phyloP scores from a whole-genome alignment of 2,329 filamentous ascomycete species.

The Cercospora sesami region DNA sequence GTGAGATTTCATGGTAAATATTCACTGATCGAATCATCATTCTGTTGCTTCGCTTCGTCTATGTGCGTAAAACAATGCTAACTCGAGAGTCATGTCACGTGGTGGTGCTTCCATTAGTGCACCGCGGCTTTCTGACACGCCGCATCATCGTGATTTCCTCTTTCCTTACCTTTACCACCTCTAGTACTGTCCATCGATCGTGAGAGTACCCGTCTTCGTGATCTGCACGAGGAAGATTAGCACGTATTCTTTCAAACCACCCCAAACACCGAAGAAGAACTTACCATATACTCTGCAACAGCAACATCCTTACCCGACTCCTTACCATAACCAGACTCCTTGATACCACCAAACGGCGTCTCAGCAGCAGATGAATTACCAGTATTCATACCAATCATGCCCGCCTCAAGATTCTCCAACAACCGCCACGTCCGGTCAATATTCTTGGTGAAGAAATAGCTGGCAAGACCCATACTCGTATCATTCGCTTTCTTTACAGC shows the following conservation, averaged over 20 bases:
- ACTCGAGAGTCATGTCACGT: not conserved
- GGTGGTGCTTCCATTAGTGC: not conserved
- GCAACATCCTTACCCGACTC: slow-evolving; percentile 67
- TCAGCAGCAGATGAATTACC: slow-evolving; percentile 66
- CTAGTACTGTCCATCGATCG: slow-evolving; percentile 58
- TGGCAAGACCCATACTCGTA: slow-evolving; percentile 64
- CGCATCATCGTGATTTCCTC: not conserved
- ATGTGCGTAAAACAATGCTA: not conserved
- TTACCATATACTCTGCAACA: slow-evolving; percentile 56
- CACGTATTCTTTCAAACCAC: not conserved
- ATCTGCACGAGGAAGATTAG: slow-evolving; percentile 37
- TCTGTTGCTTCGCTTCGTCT: not conserved
- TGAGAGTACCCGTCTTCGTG: slow-evolving; percentile 66
- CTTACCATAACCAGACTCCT: slow-evolving; percentile 68
- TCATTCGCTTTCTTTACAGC: slow-evolving; percentile 61
- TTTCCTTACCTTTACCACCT: not conserved
- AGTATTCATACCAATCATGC: slow-evolving; percentile 61
- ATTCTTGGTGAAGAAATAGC: slow-evolving; percentile 69
- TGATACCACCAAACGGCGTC: slow-evolving; percentile 67
- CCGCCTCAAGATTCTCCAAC: slow-evolving; percentile 66
- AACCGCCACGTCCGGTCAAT: slow-evolving; percentile 65
- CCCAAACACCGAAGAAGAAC: not conserved
- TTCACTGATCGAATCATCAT: not conserved
- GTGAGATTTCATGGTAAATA: not conserved
- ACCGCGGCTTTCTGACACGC: not conserved